phyloP scores from a whole-genome alignment of 2,329 filamentous ascomycete species.

The Fusarium sp. region DNA sequence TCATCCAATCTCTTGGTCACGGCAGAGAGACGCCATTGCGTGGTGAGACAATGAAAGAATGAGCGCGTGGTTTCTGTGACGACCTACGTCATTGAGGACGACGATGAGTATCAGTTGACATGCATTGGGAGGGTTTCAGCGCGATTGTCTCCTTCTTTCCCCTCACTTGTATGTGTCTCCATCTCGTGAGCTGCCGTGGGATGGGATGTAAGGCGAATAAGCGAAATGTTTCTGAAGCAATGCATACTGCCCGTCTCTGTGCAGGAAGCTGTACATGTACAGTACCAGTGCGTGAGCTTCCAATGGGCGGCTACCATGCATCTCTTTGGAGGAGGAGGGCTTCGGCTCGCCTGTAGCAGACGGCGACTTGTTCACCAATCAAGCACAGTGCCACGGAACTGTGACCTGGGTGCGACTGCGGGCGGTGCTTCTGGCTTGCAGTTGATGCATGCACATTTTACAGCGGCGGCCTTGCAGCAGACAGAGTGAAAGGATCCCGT shows the following conservation, averaged over 20 bases:
- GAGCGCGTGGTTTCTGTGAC: constrained; percentile 44
- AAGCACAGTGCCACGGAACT: constrained; percentile 8
- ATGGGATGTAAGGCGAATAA: constrained; percentile 1
- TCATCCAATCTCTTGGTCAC: constrained; percentile 9
- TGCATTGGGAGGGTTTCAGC: constrained; percentile 11
- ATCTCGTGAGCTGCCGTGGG: not conserved
- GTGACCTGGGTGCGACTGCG: not conserved
- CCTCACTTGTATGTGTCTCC: not conserved
- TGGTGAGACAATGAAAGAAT: constrained; percentile 44
- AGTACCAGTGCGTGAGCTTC: not conserved
- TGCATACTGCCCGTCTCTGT: constrained; percentile 2
- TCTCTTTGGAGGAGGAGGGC: not conserved
- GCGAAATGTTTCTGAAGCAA: constrained; percentile 14
- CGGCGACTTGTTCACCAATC: constrained; percentile 3
- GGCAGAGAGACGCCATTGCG: not conserved
- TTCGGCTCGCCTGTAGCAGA: not conserved
- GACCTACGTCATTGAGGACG: constrained; percentile 44
- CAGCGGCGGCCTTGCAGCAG: not conserved
- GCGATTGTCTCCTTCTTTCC: not conserved
- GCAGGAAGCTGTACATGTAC: not conserved
- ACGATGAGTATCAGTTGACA: constrained; percentile 28
- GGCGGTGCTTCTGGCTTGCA: constrained; percentile 5
- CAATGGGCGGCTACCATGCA: not conserved
- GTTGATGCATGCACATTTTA: not conserved
- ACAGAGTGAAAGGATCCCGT: not conserved